A percentile compares a stretch with the other conserved stretches of the same genome.
Evolutionary conservation across 441 rosid species (phyloP).

Genomic region (Manihot esculenta): DNA sequence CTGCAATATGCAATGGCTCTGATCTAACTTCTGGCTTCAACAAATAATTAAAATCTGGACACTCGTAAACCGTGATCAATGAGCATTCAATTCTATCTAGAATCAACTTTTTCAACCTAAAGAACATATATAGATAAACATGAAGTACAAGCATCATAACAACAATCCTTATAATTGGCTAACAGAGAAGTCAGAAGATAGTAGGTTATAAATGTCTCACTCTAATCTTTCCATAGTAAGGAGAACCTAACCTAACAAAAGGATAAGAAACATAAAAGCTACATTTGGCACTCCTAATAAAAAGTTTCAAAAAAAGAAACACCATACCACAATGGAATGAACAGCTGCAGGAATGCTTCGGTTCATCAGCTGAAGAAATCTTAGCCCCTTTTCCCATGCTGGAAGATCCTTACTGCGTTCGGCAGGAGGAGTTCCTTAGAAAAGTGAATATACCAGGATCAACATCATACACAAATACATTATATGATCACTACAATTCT

Average conservation of each 20-base stretch:
- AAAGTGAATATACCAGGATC: slow-evolving; percentile 92
- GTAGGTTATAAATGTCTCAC: too few relatives aligned
- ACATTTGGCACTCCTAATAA: background rate
- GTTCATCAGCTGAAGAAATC: slow-evolving; percentile 69
- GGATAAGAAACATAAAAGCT: background rate
- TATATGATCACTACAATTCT: slow-evolving; percentile 14
- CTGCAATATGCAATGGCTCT: background rate
- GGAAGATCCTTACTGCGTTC: slow-evolving; percentile 99
- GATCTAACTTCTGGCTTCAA: background rate
- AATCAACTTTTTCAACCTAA: too few relatives aligned
- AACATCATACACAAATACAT: slow-evolving; percentile 56
- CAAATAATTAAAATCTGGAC: too few relatives aligned
- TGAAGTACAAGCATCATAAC: too few relatives aligned
- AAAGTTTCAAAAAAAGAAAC: background rate
- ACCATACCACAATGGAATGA: slow-evolving; percentile 86
- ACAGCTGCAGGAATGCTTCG: slow-evolving; percentile 70
- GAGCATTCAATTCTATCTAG: too few relatives aligned
- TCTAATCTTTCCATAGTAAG: background rate
- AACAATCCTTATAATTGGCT: too few relatives aligned
- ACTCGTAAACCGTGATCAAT: too few relatives aligned
- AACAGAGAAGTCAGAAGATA: too few relatives aligned
- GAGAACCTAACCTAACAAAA: background rate
- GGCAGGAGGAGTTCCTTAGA: slow-evolving; percentile 99
- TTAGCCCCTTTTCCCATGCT: slow-evolving; percentile 87
- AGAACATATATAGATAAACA: too few relatives aligned